Percentiles rank a stretch among this genome's conserved stretches.
These are phyloP conservation scores for Aspergillus awamori DNA, from an alignment of 2,329 filamentous ascomycete genomes.

Conservation along the genomic window DNA sequence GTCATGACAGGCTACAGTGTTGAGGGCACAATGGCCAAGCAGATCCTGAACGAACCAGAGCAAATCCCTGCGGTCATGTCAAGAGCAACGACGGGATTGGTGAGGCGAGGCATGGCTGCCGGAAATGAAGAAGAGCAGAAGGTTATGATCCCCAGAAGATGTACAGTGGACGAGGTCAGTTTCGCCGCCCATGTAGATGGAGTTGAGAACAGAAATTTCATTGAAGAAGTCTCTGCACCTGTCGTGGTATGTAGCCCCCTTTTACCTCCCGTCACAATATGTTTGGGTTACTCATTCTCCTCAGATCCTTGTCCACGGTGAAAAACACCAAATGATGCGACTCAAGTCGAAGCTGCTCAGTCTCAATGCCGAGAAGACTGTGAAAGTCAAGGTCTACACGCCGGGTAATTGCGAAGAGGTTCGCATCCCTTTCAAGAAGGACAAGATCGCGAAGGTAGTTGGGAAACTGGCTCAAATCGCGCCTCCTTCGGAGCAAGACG, in stretches of 20 bases:
- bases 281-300: conserved; percentile 8
- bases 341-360: conserved; percentile 92
- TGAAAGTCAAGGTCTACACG: conserved; percentile 88
- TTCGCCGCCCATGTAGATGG: conserved; percentile 98
- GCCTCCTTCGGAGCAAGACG: conserved; percentile 58
- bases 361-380: conserved; percentile 78
- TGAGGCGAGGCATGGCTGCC: conserved; percentile 64
- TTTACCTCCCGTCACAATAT: neutral
- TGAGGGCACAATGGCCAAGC: conserved; percentile 96
- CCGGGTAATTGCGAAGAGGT: conserved; percentile 95
- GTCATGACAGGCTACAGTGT: conserved; percentile 98
- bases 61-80: conserved; percentile 95
- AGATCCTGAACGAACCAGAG: conserved; percentile 92
- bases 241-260: conserved; percentile 72
- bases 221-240: conserved; percentile 87
- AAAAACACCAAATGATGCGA: conserved; percentile 97
- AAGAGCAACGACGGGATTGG: conserved; percentile 54
- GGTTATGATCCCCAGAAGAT: conserved; percentile 86
- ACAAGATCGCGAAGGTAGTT: conserved; percentile 95
- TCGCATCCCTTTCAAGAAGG: conserved; percentile 89
- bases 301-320: conserved; percentile 92
- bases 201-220: conserved; percentile 93
- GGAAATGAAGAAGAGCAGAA: conserved; percentile 74
- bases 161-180: conserved; percentile 90
- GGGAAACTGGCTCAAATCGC: conserved; percentile 84